Evolutionary conservation across 2,329 filamentous ascomycete species (phyloP), one percentile per base, ranked within the genome.

Genomic region (Diaporthe sp.): DNA sequence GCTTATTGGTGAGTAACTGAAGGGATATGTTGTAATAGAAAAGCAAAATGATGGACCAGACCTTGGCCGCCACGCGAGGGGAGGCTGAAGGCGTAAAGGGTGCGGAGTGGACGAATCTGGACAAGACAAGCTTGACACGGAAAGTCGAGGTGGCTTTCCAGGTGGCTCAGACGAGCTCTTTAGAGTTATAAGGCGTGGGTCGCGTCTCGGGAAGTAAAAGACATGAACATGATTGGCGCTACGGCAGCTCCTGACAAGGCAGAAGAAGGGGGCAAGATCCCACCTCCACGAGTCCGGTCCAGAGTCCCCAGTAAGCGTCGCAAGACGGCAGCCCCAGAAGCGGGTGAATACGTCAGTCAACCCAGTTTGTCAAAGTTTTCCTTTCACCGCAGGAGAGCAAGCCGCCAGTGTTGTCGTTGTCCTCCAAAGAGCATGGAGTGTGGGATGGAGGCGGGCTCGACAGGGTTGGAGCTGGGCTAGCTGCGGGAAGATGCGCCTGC

Each of bases 171-270:
- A 72, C 69, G 73, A 60, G 47, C 67, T 75, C 69, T 64, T 75
- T 72, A 74, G 71, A 75, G 71, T 74, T 75, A 81, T 82, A 80
- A 80, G 83, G 82, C 80, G 83, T 86, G 82, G 82, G 82, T 85
- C 80, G 82, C 80, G 82, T 85, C 82, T 82, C 82, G 79, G 33
- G 66, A 79, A 78, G 76, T 74, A 50, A 78, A 78, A 83, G 79
- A 79, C 82, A 82, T 83, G 77, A 82, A 85, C 82, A 84, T 87
- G 85, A 87, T 87, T 87, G 86, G 86, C 77, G 77, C 79, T 77
- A 79, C 76, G 76, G 76, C 38, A 67, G 72, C 69, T 71, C 64
- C 75, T 76, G 78, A 77, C 76, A 76, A 76, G 78, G 78, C 80
- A 77, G 77, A 80, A 80, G 78, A 78, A 81, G 76, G 78, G 58